Base-by-base conservation (phyloP, 2,329 filamentous ascomycete genomes). In the Sporothrix luriei region DNA sequence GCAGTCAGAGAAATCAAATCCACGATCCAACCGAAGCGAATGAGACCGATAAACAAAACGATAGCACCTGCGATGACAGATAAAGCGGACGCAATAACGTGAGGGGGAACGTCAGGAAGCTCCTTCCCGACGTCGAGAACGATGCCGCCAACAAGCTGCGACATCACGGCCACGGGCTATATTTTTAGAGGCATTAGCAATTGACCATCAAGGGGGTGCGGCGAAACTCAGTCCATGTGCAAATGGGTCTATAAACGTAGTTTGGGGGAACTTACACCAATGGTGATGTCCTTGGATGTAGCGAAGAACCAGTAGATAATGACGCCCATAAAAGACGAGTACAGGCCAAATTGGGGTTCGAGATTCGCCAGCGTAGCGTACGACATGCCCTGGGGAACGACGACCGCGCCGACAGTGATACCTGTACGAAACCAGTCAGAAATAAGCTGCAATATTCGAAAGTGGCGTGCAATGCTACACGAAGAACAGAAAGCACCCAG, bases 201-300 rank as follows among this genome's bases (percentile, higher is more conserved):
- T 14, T 16, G 24, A 57, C 14, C 3, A 43, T 14, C 5, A n/a
- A 33, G 26, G 24, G 21, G 48, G 54, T 49, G 6, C 29, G 7
- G 33, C 5, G 9, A 33, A 33, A 33, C 33, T 9, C 33, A 7
- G 33, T 6, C 3, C 7, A 33, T 33, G 33, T 33, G 33, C 33
- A 33, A 64, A 51, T 26, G 9, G 7, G 29, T 67, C 73, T 73
- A 40, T 74, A 70, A 38, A 72, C 75, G 48, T 69, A 69, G 73
- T 71, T 6, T 2, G 1, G 65, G 74, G 40, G 3, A 4, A 85
- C 89, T 81, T 84, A 92, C 90, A 19, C 94, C 94, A 69, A 98
- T 98, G 11, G 94, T 97, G 76, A 99, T 98, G 79, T 99, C 94
- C 78, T 98, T 99, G 16, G 94, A 97, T 0, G 95, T 99, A 46